Evolutionary conservation across 208 protist genomes (phyloP), one percentile per base, ranked within the genome.

Genomic region (Sergeia podlipaevii): DNA sequence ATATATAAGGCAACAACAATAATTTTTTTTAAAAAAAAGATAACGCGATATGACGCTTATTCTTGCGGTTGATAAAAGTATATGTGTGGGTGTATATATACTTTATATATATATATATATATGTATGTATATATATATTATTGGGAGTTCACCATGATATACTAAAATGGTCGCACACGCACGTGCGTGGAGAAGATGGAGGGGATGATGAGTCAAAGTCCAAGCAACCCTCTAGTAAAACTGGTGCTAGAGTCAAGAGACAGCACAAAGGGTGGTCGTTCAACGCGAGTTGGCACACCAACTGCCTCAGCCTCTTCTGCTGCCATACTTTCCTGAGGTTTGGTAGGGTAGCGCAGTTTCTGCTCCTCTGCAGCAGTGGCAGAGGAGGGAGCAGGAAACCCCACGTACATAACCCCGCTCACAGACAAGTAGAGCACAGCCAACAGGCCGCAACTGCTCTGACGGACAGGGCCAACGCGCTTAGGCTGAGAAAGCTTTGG

Each of bases 391-490:
- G 39, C 24, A 8, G 61, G 15, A 38, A 62, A 70, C 20, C 60
- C 85, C 10, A 85, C 68, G 54, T 92, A 92, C 1, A 71, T 67
- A 8, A 77, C 65, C 29, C 74, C 80, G 7, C 63, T 69, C 29
- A 64, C 49, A n/a, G 75, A 61, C 15, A 92, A 58, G 65, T 85
- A 87, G 39, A 89, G 46, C 26, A 82, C 74, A 6, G 77, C 85
- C 18, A 89, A 53, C 6, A 92, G 47, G 8, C 85, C 85, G 4
- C 59, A 23, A 15, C 8, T 20, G 23, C 66, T 63, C 54, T 85
- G 76, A 15, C 61, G 45, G 29, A 65, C n/a, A 11, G 28, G 32
- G 7, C 37, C n/a, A n/a, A n/a, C n/a, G n/a, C n/a, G n/a, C n/a
- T n/a, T n/a, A n/a, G n/a, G n/a, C n/a, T n/a, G n/a, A n/a, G n/a